These are phyloP conservation scores for Coniella lustricola DNA, from an alignment of 2,329 filamentous ascomycete species.

Conservation along the genomic window DNA sequence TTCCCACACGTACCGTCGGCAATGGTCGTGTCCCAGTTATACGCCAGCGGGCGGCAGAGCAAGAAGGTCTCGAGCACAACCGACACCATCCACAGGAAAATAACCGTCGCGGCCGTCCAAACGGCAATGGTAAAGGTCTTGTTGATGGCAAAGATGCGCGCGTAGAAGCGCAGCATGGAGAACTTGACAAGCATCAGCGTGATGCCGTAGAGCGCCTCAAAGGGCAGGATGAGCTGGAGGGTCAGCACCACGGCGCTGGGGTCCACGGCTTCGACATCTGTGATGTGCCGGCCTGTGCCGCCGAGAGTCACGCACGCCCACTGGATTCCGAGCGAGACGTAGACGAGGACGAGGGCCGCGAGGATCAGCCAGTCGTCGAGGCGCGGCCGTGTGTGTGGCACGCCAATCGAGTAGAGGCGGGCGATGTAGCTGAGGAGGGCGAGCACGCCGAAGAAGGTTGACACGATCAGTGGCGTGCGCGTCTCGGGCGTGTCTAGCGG, in stretches of 20 bases:
- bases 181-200: constrained; percentile 8
- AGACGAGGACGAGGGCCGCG: background rate
- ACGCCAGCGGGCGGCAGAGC: constrained; percentile 6
- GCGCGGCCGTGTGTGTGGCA: no score
- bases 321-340: constrained; percentile 1
- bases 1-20: constrained; percentile 1
- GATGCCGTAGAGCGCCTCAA: constrained; percentile 6
- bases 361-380: constrained; percentile 1
- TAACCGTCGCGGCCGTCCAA: background rate
- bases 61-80: constrained; percentile 6
- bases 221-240: constrained; percentile 1
- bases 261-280: background rate
- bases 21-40: constrained; percentile 6
- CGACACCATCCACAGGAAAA: constrained; percentile 1
- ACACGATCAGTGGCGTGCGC: constrained; percentile 1
- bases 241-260: background rate
- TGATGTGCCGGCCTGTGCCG: background rate
- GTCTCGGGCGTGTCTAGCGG: background rate
- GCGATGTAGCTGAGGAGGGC: constrained; percentile 1
- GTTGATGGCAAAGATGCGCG: background rate
- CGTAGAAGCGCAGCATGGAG: constrained; percentile 2
- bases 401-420: no score
- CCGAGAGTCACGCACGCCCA: constrained; percentile 4
- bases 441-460: constrained; percentile 2
- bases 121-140: background rate